Conservation (phyloP, 2,329 filamentous ascomycete species). For the Cercospora nicotianae region DNA sequence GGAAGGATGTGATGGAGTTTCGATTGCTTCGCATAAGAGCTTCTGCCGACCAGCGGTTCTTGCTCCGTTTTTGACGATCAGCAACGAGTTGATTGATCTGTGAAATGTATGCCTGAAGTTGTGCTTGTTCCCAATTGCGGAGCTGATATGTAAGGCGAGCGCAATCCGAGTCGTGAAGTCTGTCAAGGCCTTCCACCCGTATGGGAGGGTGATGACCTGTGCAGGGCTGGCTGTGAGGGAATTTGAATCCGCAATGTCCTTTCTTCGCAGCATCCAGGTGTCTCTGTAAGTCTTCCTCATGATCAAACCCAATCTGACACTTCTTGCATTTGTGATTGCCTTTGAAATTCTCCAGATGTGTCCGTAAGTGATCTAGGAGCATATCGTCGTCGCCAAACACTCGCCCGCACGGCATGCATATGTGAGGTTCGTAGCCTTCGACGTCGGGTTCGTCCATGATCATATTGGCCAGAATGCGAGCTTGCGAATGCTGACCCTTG, state of each 20-base stretch:
- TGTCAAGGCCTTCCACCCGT: conserved; percentile 9
- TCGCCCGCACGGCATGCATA: conserved; percentile 30
- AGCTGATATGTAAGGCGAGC: conserved; percentile 29
- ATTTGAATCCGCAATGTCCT: conserved; percentile 34
- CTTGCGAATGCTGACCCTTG: neutral
- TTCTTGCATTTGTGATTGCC: conserved; percentile 28
- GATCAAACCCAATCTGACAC: conserved; percentile 32
- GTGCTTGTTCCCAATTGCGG: conserved; percentile 33
- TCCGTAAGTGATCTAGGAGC: conserved; percentile 27
- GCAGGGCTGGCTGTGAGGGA: conserved; percentile 27
- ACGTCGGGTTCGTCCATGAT: conserved; percentile 13
- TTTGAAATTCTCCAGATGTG: conserved; percentile 30
- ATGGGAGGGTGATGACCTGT: conserved; percentile 33
- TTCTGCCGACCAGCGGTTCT: conserved; percentile 31
- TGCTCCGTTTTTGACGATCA: conserved; percentile 19
- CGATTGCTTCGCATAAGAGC: conserved; percentile 22
- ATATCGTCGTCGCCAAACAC: conserved; percentile 29
- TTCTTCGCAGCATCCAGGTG: conserved; percentile 25
- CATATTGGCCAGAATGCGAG: conserved; percentile 9
- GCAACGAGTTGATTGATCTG: conserved; percentile 29
- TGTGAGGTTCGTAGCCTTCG: conserved; percentile 23
- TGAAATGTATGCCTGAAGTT: conserved; percentile 31
- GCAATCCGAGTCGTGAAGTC: conserved; percentile 29
- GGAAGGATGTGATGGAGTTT: conserved; percentile 24
- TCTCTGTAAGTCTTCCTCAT: conserved; percentile 29